phyloP scores from a whole-genome alignment of 2,329 filamentous ascomycete genomes.

The Cladosporium sp. region DNA sequence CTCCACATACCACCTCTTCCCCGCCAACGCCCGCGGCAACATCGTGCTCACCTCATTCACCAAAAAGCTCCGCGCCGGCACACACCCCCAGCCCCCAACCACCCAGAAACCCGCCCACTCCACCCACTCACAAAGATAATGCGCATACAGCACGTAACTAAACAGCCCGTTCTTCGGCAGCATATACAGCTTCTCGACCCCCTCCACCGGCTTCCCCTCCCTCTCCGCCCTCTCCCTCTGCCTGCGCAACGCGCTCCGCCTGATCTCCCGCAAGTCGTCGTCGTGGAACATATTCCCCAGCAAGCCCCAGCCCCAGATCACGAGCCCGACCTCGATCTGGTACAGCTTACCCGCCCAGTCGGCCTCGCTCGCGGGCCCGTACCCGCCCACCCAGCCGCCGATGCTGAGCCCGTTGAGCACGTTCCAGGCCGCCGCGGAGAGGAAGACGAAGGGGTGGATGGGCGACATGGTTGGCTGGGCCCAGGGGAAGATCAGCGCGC shows the following conservation, averaged over 20 bases:
- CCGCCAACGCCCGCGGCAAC: conserved; percentile 76
- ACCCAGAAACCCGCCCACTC: conserved; percentile 92
- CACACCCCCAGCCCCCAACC: conserved; percentile 57
- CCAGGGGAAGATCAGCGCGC: conserved; percentile 74
- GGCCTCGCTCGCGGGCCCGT: conserved; percentile 56
- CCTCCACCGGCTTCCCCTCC: conserved; percentile 40
- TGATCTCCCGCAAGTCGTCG: conserved; percentile 79
- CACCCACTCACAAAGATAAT: conserved; percentile 95
- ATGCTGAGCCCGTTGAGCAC: conserved; percentile 71
- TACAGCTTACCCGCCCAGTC: conserved; percentile 44
- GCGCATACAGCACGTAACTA: conserved; percentile 74
- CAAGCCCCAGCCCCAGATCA: conserved; percentile 70
- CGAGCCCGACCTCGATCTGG: conserved; percentile 56
- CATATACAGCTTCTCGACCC: conserved; percentile 76
- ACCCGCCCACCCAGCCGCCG: conserved; percentile 74
- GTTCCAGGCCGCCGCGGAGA: conserved; percentile 65
- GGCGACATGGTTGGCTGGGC: conserved; percentile 87
- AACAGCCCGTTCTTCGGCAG: conserved; percentile 82
- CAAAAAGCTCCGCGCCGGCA: conserved; percentile 74
- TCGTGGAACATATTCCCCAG: conserved; percentile 82
- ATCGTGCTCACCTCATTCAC: conserved; percentile 86
- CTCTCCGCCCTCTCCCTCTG: conserved; percentile 47
- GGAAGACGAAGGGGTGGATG: conserved; percentile 65
- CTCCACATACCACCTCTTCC: conserved; percentile 77
- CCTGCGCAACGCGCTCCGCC: conserved; percentile 59